Conservation (phyloP, 495 filamentous ascomycete species). For the Xylaria grammica region DNA sequence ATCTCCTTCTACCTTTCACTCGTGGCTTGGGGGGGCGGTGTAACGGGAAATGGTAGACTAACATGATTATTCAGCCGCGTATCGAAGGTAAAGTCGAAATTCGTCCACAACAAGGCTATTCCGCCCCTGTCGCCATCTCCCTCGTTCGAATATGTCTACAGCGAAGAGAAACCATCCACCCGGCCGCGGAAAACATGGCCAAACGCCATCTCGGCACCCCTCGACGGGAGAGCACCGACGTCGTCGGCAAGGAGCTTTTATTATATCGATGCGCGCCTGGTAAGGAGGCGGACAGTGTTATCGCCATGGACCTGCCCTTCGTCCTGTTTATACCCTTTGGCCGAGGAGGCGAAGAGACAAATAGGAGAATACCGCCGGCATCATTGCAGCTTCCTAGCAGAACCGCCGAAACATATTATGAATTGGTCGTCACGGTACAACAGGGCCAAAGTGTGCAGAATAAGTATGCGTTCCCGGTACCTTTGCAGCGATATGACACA, state of each 20-base stretch:
- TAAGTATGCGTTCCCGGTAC: slow-evolving; percentile 90
- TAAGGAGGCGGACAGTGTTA: slow-evolving; percentile 82
- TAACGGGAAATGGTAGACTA: slow-evolving; percentile 25
- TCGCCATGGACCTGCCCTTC: slow-evolving; percentile 98
- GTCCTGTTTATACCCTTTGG: slow-evolving; percentile 97
- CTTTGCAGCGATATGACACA: slow-evolving; percentile 90
- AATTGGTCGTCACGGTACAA: slow-evolving; percentile 94
- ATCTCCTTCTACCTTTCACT: slow-evolving; percentile 12
- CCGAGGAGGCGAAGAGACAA: slow-evolving; percentile 83
- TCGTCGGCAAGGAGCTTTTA: slow-evolving; percentile 94
- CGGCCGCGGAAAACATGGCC: slow-evolving; percentile 88
- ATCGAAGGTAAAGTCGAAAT: slow-evolving; percentile 99
- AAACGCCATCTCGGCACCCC: slow-evolving; percentile 93
- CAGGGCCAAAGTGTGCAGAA: slow-evolving; percentile 84
- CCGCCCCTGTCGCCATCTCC: slow-evolving; percentile 87
- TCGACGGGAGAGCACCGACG: slow-evolving; percentile 85
- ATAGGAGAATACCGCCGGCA: slow-evolving; percentile 87
- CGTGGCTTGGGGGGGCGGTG: slow-evolving; percentile 13
- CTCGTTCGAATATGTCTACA: slow-evolving; percentile 94
- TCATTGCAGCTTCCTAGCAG: slow-evolving; percentile 89
- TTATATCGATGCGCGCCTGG: slow-evolving; percentile 85
- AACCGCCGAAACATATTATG: slow-evolving; percentile 94
- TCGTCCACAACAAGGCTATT: slow-evolving; percentile 78
- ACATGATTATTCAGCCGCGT: slow-evolving; percentile 67
- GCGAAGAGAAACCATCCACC: slow-evolving; percentile 94